Conservation (phyloP, 805 yeast species). For the Saturnispora saitoi region DNA sequence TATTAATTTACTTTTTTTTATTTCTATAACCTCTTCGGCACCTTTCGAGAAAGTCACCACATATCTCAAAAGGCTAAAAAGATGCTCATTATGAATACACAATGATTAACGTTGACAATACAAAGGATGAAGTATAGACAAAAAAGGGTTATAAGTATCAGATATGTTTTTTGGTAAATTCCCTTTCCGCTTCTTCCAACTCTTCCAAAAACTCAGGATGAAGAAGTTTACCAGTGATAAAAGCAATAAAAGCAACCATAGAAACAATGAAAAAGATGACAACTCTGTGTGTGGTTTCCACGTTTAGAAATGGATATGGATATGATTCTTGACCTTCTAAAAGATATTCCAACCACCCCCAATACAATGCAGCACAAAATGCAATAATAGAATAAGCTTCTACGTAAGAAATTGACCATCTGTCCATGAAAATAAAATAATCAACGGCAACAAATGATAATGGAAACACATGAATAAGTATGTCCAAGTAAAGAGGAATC, state of each 20-base stretch:
- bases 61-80: too few species aligned
- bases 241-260: slow-evolving; percentile 28
- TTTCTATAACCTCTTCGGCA: too few species aligned
- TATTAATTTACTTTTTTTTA: too few species aligned
- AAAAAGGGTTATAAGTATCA: neutral
- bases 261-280: slow-evolving; percentile 42
- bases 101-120: too few species aligned
- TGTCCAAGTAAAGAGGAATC: slow-evolving; percentile 44
- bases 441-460: slow-evolving; percentile 43
- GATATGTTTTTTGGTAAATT: neutral
- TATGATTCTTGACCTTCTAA: slow-evolving; percentile 39
- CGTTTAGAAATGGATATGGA: slow-evolving; percentile 65
- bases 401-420: slow-evolving; percentile 30
- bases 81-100: too few species aligned
- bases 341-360: slow-evolving; percentile 41
- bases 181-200: slow-evolving; percentile 10
- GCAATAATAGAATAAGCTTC: slow-evolving; percentile 35
- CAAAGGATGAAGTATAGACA: too few species aligned
- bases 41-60: too few species aligned
- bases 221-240: slow-evolving; percentile 17
- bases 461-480: slow-evolving; percentile 55
- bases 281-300: slow-evolving; percentile 34
- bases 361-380: slow-evolving; percentile 39
- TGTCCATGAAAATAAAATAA: slow-evolving; percentile 44
- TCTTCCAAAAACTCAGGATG: slow-evolving; percentile 14